Conservation (phyloP, 139 green algal genomes). For the Chlorella sp. region DNA sequence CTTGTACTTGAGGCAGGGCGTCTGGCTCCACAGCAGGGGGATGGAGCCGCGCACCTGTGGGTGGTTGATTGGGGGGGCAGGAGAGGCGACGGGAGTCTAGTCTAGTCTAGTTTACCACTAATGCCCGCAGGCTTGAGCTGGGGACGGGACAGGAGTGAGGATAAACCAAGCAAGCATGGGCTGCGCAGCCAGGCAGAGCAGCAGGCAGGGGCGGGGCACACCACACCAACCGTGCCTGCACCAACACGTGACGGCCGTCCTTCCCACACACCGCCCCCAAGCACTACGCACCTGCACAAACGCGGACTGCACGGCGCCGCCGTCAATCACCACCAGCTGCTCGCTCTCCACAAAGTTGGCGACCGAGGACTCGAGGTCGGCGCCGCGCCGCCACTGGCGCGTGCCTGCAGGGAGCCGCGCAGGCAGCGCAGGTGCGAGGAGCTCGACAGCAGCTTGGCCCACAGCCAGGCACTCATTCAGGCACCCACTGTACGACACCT, state of each 20-base stretch:
- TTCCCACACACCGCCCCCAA: neutral
- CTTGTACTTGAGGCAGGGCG: slow-evolving; percentile 95
- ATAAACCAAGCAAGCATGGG: no score
- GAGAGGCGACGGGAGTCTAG: no score
- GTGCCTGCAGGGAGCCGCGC: slow-evolving; percentile 11
- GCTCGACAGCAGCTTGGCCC: no score
- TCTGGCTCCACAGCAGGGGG: slow-evolving; percentile 84
- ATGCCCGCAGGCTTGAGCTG: no score
- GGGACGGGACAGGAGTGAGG: no score
- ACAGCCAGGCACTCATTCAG: no score
- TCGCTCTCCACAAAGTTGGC: slow-evolving; percentile 95
- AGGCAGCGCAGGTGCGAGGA: no score
- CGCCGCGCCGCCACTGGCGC: slow-evolving; percentile 86
- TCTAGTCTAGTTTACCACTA: no score
- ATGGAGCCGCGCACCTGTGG: slow-evolving; percentile 79
- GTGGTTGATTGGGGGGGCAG: neutral
- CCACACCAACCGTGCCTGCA: neutral
- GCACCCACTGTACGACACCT: no score
- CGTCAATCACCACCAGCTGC: slow-evolving; percentile 76
- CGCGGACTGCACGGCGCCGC: slow-evolving; percentile 44
- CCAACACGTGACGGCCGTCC: neutral
- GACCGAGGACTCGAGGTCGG: slow-evolving; percentile 69
- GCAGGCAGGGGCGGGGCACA: neutral
- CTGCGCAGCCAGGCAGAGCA: no score
- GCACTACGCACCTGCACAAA: slow-evolving; percentile 59